Evolutionary conservation across 306 rosid species (phyloP).

Genomic region (Oemleria cerasiformis): DNA sequence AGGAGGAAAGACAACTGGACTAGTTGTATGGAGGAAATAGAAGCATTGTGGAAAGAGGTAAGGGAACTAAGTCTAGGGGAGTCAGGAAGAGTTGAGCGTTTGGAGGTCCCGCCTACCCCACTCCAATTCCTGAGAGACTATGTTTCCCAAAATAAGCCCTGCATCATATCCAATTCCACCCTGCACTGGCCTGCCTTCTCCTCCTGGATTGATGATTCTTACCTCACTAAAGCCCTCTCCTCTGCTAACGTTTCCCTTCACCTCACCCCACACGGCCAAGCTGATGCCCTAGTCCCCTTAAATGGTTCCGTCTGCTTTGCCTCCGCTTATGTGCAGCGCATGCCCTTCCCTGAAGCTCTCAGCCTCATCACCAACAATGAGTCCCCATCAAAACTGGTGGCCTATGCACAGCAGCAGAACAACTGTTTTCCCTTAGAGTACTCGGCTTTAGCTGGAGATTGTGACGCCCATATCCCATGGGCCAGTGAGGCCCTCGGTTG

Average conservation of each 20-base stretch:
- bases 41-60: slow-evolving; percentile 63
- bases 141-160: slow-evolving; percentile 71
- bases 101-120: slow-evolving; percentile 55
- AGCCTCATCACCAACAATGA: slow-evolving; percentile 22
- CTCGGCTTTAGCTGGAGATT: slow-evolving; percentile 47
- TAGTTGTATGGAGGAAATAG: slow-evolving; percentile 31
- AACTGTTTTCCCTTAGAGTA: slow-evolving; percentile 72
- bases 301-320: slow-evolving; percentile 34
- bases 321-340: slow-evolving; percentile 30
- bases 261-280: slow-evolving; percentile 78
- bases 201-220: slow-evolving; percentile 45
- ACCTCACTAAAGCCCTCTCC: slow-evolving; percentile 57
- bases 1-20: not conserved
- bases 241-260: slow-evolving; percentile 57
- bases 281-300: slow-evolving; percentile 51
- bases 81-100: slow-evolving; percentile 38
- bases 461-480: slow-evolving; percentile 61
- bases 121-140: slow-evolving; percentile 52
- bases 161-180: slow-evolving; percentile 64
- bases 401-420: slow-evolving; percentile 79
- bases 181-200: slow-evolving; percentile 75
- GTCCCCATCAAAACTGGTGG: slow-evolving; percentile 28
- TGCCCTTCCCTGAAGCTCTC: slow-evolving; percentile 35
- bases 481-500: slow-evolving; percentile 67
- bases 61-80: slow-evolving; percentile 62